phyloP scores from a whole-genome alignment of 2,329 filamentous ascomycete species.

The Pyrenophora seminiperda region DNA sequence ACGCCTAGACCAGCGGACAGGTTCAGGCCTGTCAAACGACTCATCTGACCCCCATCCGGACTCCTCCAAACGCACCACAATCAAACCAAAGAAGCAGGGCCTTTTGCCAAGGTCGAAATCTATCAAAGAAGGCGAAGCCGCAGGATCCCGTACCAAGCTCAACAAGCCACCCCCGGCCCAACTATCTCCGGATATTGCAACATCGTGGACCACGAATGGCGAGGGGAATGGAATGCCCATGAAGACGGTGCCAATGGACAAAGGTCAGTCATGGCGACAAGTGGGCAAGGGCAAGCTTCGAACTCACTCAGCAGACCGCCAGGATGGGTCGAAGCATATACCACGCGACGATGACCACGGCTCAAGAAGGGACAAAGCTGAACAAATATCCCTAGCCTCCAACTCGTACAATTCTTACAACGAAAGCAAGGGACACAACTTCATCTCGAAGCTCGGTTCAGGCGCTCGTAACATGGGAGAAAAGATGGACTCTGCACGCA shows the following conservation, averaged over 20 bases:
- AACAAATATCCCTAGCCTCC: conserved; percentile 49
- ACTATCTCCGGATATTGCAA: conserved; percentile 34
- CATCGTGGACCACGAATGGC: conserved; percentile 43
- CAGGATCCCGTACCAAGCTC: conserved; percentile 32
- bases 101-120: conserved; percentile 51
- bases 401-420: conserved; percentile 60
- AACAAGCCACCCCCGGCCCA: conserved; percentile 42
- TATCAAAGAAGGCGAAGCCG: conserved; percentile 51
- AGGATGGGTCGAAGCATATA: conserved; percentile 41
- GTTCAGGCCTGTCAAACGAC: conserved; percentile 40
- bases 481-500: conserved; percentile 71
- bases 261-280: conserved; percentile 70
- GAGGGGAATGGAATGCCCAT: conserved; percentile 54
- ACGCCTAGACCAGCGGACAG: conserved; percentile 34
- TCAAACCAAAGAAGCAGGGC: conserved; percentile 44
- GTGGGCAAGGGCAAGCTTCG: conserved; percentile 64
- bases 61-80: conserved; percentile 27
- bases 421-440: conserved; percentile 64
- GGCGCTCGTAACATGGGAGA: conserved; percentile 76
- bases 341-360: conserved; percentile 39
- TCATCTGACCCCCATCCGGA: conserved; percentile 26
- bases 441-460: conserved; percentile 75
- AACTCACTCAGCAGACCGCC: conserved; percentile 75
- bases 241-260: conserved; percentile 68
- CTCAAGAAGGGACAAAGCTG: conserved; percentile 36